Evolutionary conservation across 1,284 basidiomycete genomes (phyloP), one percentile per base, ranked within the genome.

Genomic region (Ustilago crameri): DNA sequence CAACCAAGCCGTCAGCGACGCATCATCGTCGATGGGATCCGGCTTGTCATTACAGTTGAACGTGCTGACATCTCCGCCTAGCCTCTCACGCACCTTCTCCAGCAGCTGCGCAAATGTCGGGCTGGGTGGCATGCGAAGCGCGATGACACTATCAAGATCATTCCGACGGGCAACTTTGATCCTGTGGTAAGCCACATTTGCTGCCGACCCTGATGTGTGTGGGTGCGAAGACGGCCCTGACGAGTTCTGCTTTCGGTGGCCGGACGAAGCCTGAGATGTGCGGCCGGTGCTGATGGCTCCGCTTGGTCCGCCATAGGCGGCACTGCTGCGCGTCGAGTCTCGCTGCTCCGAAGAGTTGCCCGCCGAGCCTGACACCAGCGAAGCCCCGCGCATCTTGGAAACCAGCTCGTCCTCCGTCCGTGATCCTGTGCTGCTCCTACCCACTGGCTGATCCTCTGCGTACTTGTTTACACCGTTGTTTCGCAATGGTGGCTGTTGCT

Each of bases 101-200:
- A 97, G 89, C 64, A 99, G 87, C 79, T 95, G 92, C 14, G 85
- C 86, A 77, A 91, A 90, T 5, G 92, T 89, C 30, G 98, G 93
- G 35, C 88, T 88, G n/a, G 95, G 93, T 76, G 95, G 94, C 41
- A 98, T 95, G n/a, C 96, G 90, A 51, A 98, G 93, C 3, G 96
- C 95, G 65, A 98, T 93, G 51, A 98, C 86, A 82, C 98, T 95
- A 82, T 97, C 93, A 17, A 60, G 26, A 24, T 93, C 91, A 62
- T 91, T 87, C 30, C 91, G 88, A 84, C 96, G 91, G 81, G 95
- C 96, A 54, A 99, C 93, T 86, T 99, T 99, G 85, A 99, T 96
- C 95, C 35, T 93, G 89, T 35, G 91, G 89, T 55, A 70, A n/a
- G 68, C 53, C 9, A 74, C 66, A 47, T 60, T 60, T 40, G 64